A percentile compares a stretch with the other conserved stretches of the same genome.
Evolutionary conservation across 345 rosid species (phyloP).

Genomic region (Boechera retrofracta): DNA sequence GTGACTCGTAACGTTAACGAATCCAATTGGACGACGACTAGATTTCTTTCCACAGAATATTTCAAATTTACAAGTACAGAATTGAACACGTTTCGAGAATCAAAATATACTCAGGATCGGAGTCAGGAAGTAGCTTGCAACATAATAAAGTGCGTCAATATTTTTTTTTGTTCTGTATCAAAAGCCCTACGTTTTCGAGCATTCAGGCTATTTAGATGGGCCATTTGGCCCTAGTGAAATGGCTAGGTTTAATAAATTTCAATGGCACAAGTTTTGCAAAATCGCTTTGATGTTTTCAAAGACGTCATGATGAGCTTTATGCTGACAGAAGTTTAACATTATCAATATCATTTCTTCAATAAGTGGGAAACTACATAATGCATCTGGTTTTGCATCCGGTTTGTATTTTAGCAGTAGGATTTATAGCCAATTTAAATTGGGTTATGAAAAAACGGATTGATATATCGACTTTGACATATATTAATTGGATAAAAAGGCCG

Average conservation of each 20-base stretch:
- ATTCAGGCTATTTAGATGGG: neutral
- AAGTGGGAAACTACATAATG: too few relatives aligned
- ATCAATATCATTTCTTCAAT: too few relatives aligned
- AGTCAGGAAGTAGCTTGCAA: neutral
- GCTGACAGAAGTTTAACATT: neutral
- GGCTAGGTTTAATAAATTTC: neutral
- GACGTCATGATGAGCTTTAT: neutral
- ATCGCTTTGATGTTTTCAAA: neutral
- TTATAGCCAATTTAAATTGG: too few relatives aligned
- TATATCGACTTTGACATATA: neutral
- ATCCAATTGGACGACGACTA: neutral
- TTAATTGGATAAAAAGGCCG: neutral
- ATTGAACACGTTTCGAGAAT: neutral
- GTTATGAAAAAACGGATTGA: neutral
- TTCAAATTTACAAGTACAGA: neutral
- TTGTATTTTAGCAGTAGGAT: too few relatives aligned
- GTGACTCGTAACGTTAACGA: neutral
- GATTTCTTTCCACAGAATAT: neutral
- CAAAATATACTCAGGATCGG: neutral
- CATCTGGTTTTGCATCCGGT: too few relatives aligned
- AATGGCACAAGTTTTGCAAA: neutral
- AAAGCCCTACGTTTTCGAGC: neutral
- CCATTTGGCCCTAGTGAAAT: constrained; percentile 3
- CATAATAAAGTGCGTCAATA: neutral
- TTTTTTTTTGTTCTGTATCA: neutral